Base-by-base conservation (phyloP, 345 rosid species). In the Hibiscus trionum region DNA sequence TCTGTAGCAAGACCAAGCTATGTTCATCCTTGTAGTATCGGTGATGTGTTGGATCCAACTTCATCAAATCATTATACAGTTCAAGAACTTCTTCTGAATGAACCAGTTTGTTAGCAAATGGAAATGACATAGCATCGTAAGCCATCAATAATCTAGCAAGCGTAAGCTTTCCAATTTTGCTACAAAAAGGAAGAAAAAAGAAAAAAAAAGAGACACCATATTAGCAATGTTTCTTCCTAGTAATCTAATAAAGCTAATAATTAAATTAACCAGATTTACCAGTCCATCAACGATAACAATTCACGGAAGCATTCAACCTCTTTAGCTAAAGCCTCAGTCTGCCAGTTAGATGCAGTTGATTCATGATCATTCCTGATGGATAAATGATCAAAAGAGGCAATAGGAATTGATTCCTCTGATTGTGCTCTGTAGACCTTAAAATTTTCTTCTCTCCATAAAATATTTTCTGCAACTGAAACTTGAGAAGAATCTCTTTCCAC, bases 81-180 rank as follows among this genome's bases (percentile, higher is more conserved):
- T 77, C 79, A 61, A 91, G 90, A 77, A 90, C 86, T 85, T 50
- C 5, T 35, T 89, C 82, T 72, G 78, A 87, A 66, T 90, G 86
- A 61, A 33, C 72, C 72, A 70, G 70, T 70, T 79, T 81, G 26
- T 66, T 73, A 44, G 80, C 61, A 76, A 46, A 66, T 60, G 82
- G 73, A 66, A 73, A 72, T 49, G 47, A 17, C 80, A 86, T 77
- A 65, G 72, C 82, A 78, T 92, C 86, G 71, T 69, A 78, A 65
- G 97, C 96, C 80, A 82, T 87, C 88, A 90, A 77, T 82, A 92
- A 83, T 82, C 91, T 90, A 26, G 97, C 99, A 76, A 92, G 88
- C 7, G 91, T 88, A 79, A 94, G 93, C 87, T 94, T 94, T 73
- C 96, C 96, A 73, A 94, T 90, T 88, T 94, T 94, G 81, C 97